Conservation (phyloP, 257 asterid species). For the Gentiana macrophylla region DNA sequence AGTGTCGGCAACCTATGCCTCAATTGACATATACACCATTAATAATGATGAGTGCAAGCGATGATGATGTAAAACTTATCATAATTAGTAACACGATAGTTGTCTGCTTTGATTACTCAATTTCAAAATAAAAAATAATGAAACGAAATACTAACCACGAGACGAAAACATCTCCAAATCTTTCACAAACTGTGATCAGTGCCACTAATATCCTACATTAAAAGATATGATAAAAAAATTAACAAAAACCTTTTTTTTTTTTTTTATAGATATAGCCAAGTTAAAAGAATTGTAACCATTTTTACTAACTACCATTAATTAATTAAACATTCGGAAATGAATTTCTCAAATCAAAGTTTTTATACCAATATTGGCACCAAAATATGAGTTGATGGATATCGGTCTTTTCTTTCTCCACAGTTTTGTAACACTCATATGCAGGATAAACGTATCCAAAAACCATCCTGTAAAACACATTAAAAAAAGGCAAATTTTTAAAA, state of each 20-base stretch:
- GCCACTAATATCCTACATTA: constrained; percentile 39
- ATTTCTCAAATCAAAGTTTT: background rate
- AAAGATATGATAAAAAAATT: background rate
- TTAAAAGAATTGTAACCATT: background rate
- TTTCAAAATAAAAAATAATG: background rate
- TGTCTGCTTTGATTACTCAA: too few species aligned
- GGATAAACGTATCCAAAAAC: constrained; percentile 48
- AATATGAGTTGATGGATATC: constrained; percentile 37
- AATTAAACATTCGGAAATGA: background rate
- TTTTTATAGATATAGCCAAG: too few species aligned
- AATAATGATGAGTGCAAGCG: too few species aligned
- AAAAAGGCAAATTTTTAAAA: background rate
- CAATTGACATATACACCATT: background rate
- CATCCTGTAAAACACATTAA: constrained; percentile 22
- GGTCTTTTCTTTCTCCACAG: constrained; percentile 24
- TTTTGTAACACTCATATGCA: constrained; percentile 42
- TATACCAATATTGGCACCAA: constrained; percentile 51
- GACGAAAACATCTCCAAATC: constrained; percentile 32
- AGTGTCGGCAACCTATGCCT: background rate
- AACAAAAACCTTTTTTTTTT: too few species aligned
- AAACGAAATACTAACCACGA: constrained; percentile 28
- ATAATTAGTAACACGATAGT: too few species aligned
- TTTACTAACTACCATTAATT: background rate
- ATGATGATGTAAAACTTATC: background rate
- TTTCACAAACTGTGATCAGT: constrained; percentile 31